Evolutionary conservation across 176 grass and related monocot genomes (phyloP).

Genomic region (Poa pratensis): DNA sequence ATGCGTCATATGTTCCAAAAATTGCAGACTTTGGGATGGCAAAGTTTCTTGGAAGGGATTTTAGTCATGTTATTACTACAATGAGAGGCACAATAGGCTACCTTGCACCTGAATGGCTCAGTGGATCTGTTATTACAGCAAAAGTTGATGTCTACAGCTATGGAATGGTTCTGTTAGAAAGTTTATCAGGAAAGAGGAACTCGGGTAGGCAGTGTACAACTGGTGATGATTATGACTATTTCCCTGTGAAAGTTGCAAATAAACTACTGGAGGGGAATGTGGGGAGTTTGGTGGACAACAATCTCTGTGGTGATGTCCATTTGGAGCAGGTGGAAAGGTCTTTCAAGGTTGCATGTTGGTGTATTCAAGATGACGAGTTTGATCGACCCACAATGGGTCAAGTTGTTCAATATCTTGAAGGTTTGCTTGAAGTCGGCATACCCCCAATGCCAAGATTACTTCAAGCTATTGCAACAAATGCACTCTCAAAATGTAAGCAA

Average conservation of each 20-base stretch:
- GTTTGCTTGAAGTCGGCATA: background rate
- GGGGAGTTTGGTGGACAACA: background rate
- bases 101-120: slow-evolving; percentile 27
- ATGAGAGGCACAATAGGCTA: slow-evolving; percentile 13
- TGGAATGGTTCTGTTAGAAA: slow-evolving; percentile 26
- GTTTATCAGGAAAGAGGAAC: slow-evolving; percentile 22
- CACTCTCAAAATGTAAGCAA: slow-evolving; percentile 16
- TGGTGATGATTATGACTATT: background rate
- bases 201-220: background rate
- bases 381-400: slow-evolving; percentile 24
- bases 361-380: slow-evolving; percentile 30
- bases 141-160: slow-evolving; percentile 33
- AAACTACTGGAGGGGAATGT: background rate
- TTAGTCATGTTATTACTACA: background rate
- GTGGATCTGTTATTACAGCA: background rate
- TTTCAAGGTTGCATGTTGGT: slow-evolving; percentile 24
- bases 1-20: slow-evolving; percentile 5
- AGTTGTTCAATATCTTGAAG: slow-evolving; percentile 18
- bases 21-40: slow-evolving; percentile 6
- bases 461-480: background rate
- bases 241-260: background rate
- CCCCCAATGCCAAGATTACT: slow-evolving; percentile 15
- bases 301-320: background rate
- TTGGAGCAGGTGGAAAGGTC: slow-evolving; percentile 10
- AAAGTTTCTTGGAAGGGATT: slow-evolving; percentile 33